These are phyloP conservation scores for Populus tomentosa DNA, from an alignment of 441 rosid genomes.

Conservation along the genomic window DNA sequence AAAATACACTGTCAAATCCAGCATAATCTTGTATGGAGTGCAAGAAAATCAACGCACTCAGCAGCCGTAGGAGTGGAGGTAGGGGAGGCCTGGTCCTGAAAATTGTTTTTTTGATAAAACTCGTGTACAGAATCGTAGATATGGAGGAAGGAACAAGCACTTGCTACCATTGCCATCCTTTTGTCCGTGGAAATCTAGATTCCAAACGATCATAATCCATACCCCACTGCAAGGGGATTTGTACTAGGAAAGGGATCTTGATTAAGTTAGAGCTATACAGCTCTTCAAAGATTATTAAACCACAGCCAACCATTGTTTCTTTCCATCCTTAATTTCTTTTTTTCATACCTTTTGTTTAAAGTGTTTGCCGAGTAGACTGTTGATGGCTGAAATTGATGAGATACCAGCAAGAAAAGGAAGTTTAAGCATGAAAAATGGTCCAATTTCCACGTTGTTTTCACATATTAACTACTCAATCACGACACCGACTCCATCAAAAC, in stretches of 20 bases:
- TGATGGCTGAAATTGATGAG: neutral
- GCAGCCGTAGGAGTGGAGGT: too few species aligned
- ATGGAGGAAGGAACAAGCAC: neutral
- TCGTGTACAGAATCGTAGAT: too few species aligned
- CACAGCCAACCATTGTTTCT: neutral
- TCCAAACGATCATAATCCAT: neutral
- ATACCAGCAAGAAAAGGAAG: conserved; percentile 4
- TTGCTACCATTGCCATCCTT: neutral
- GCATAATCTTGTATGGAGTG: neutral
- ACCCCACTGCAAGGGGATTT: neutral
- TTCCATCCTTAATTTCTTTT: neutral
- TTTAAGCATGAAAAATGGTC: neutral
- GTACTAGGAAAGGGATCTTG: too few species aligned
- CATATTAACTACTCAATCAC: neutral
- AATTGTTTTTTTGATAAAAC: too few species aligned
- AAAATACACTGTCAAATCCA: neutral
- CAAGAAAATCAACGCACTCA: neutral
- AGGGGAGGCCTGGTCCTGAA: too few species aligned
- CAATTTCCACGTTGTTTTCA: conserved; percentile 6
- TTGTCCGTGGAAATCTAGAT: too few species aligned
- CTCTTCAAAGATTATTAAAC: neutral
- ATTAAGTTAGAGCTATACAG: neutral
- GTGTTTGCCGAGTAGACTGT: conserved; percentile 1
- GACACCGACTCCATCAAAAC: neutral
- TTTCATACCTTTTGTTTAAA: neutral